Percentiles rank a stretch among this genome's conserved stretches.
These are phyloP conservation scores for Rozella allomycis DNA, from an alignment of 371 early-diverging fungal species.

Conservation along the genomic window DNA sequence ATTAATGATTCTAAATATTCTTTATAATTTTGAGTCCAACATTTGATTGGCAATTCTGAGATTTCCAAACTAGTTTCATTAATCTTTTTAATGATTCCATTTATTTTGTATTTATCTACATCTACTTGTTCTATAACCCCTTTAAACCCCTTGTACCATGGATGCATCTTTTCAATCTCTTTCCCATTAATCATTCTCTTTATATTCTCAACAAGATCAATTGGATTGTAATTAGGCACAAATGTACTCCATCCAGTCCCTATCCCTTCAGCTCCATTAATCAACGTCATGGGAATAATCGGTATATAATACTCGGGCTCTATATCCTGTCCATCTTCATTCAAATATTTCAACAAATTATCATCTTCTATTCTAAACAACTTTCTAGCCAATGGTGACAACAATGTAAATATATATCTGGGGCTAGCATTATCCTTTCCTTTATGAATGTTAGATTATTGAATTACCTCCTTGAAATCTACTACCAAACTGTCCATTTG, in stretches of 20 bases:
- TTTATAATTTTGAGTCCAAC: conserved; percentile 91
- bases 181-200: conserved; percentile 57
- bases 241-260: conserved; percentile 75
- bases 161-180: conserved; percentile 53
- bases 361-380: conserved; percentile 82
- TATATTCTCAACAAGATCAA: conserved; percentile 80
- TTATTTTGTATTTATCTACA: conserved; percentile 39
- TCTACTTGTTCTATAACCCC: conserved; percentile 37
- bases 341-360: conserved; percentile 59
- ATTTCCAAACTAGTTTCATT: conserved; percentile 63
- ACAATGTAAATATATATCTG: conserved; percentile 88
- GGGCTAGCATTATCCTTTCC: conserved; percentile 96
- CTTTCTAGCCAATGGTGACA: conserved; percentile 53
- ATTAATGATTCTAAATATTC: conserved; percentile 51
- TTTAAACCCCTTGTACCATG: conserved; percentile 77
- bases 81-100: conserved; percentile 45
- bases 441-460: conserved; percentile 25
- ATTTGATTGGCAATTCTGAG: conserved; percentile 82
- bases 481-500: conserved; percentile 94
- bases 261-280: conserved; percentile 97
- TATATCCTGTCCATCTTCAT: conserved; percentile 83
- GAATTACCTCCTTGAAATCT: conserved; percentile 37
- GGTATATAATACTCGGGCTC: conserved; percentile 97
- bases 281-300: conserved; percentile 85
- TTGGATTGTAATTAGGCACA: conserved; percentile 66